phyloP scores from a whole-genome alignment of 176 grass and related monocot species.

The Triticum urartu region DNA sequence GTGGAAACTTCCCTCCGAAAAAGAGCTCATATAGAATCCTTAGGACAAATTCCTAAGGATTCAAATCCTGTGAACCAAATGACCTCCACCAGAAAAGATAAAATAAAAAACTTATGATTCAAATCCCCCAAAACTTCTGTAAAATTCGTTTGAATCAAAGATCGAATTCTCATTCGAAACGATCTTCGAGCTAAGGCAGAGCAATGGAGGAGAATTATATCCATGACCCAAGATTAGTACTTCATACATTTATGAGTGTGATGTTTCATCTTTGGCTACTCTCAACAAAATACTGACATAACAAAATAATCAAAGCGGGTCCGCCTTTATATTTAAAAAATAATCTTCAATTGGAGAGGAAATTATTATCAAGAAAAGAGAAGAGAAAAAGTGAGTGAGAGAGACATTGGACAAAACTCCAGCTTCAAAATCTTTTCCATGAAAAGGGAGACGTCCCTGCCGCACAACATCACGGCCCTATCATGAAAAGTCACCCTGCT shows the following conservation, averaged over 20 bases:
- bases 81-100: no score
- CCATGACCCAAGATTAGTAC: background rate
- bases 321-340: background rate
- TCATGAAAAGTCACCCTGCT: background rate
- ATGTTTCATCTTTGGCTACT: background rate
- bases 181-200: background rate
- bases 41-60: no score
- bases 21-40: no score
- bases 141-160: no score
- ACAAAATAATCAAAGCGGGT: no score
- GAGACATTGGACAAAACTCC: constrained; percentile 20
- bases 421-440: constrained; percentile 19
- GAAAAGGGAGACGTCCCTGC: background rate
- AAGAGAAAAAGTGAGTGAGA: background rate
- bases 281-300: background rate
- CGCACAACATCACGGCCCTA: constrained; percentile 24
- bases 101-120: no score
- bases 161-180: background rate
- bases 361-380: background rate
- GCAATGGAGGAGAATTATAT: background rate
- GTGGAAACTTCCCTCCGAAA: no score
- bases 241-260: background rate
- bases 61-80: no score
- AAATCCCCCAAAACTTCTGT: no score
- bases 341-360: background rate